Conservation (phyloP, 1,139 yeast genomes). For the Sugiyamaella grinbergsii region DNA sequence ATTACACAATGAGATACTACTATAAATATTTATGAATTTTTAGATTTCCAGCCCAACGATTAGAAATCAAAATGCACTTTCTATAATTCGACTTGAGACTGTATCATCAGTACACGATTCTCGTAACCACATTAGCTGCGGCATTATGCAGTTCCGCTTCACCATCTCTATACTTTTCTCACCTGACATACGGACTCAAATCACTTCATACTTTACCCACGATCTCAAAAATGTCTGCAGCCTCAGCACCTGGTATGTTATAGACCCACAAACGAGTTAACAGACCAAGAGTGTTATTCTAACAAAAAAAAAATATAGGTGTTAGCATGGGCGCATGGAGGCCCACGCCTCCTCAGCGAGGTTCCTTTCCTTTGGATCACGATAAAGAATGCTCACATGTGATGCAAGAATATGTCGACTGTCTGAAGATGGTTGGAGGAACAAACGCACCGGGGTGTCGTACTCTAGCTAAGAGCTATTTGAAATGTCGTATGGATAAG, state of each 20-base stretch:
- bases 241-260: conserved; percentile 21
- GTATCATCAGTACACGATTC: too few relatives aligned
- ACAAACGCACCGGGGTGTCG: conserved; percentile 90
- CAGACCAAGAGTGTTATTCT: too few relatives aligned
- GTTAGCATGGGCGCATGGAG: conserved; percentile 36
- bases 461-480: conserved; percentile 73
- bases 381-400: conserved; percentile 76
- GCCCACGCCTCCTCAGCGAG: conserved; percentile 95
- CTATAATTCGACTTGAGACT: too few relatives aligned
- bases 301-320: too few relatives aligned
- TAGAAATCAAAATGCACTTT: too few relatives aligned
- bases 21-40: too few relatives aligned
- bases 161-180: background rate
- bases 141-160: background rate
- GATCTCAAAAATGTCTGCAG: conserved; percentile 18
- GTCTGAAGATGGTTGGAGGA: conserved; percentile 76
- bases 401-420: conserved; percentile 74
- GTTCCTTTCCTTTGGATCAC: conserved; percentile 94
- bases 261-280: too few relatives aligned
- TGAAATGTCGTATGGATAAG: conserved; percentile 88
- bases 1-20: too few relatives aligned
- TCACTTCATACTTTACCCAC: background rate
- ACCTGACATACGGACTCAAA: too few relatives aligned
- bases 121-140: background rate
- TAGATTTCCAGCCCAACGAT: too few relatives aligned